Conservation (phyloP, 1,284 basidiomycete genomes). For the Ganoderma leucocontextum region DNA sequence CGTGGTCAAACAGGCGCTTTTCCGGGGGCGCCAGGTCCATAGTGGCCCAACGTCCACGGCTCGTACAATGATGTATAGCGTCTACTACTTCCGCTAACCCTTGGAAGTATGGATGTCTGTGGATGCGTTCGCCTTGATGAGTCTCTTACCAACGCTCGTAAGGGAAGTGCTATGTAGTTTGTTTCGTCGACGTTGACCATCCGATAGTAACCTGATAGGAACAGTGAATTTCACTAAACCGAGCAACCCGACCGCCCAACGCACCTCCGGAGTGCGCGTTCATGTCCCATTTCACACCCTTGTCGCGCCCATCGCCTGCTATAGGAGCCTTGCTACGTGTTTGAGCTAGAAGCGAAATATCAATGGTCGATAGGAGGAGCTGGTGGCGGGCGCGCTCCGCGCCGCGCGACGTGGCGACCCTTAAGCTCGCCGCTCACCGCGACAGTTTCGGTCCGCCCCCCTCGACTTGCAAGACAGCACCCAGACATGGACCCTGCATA, state of each 20-base stretch:
- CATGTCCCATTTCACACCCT: neutral
- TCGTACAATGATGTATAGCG: neutral
- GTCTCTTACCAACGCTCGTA: neutral
- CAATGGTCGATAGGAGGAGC: neutral
- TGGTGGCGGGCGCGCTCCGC: neutral
- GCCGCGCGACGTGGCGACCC: constrained; percentile 1
- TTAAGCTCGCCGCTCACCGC: neutral
- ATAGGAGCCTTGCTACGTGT: neutral
- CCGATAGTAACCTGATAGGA: neutral
- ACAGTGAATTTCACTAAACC: neutral
- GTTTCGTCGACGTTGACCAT: too few relatives aligned
- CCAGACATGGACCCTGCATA: neutral
- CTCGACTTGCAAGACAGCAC: too few relatives aligned
- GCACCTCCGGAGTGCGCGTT: neutral
- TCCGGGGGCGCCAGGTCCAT: too few relatives aligned
- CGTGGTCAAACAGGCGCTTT: too few relatives aligned
- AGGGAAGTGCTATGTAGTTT: neutral
- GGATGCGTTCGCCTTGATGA: neutral
- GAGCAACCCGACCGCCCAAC: constrained; percentile 4
- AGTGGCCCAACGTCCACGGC: neutral
- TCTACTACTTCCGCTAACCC: neutral
- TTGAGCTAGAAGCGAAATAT: neutral
- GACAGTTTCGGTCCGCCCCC: too few relatives aligned
- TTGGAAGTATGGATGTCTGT: neutral
- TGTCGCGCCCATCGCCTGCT: neutral